Percentiles rank a stretch among this genome's conserved stretches.
phyloP scores from a whole-genome alignment of 2,329 filamentous ascomycete species.

The Ilyonectria sp. region DNA sequence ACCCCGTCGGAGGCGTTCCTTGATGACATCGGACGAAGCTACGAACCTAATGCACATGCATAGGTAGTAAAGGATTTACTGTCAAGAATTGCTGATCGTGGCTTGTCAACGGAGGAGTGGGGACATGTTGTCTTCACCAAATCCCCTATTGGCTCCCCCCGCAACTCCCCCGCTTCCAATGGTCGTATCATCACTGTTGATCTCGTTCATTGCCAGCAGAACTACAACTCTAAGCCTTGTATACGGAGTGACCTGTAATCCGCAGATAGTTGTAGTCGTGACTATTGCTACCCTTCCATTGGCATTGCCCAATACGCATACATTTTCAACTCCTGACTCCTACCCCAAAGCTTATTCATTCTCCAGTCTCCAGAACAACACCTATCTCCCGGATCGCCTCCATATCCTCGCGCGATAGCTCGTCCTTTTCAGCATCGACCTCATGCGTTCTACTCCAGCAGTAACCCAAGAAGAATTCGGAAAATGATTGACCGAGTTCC shows the following conservation, averaged over 20 bases:
- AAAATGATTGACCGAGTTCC: background rate
- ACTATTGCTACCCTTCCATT: background rate
- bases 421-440: background rate
- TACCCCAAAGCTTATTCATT: background rate
- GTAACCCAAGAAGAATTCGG: background rate
- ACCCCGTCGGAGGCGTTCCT: background rate
- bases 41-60: background rate
- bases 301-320: background rate
- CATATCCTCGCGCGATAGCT: background rate
- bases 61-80: background rate
- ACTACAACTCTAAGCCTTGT: background rate
- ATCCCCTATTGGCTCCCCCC: background rate
- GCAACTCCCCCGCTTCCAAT: background rate
- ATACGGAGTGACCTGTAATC: background rate
- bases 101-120: background rate
- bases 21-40: background rate
- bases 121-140: background rate
- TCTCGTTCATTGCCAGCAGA: background rate
- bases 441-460: constrained; percentile 1
- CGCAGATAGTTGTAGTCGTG: background rate
- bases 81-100: background rate
- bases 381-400: background rate
- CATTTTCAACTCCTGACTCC: background rate
- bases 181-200: background rate
- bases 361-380: background rate